A percentile compares a stretch with the other conserved stretches of the same genome.
Conservation (phyloP, 805 yeast species). For the Huiozyma sinensis region DNA sequence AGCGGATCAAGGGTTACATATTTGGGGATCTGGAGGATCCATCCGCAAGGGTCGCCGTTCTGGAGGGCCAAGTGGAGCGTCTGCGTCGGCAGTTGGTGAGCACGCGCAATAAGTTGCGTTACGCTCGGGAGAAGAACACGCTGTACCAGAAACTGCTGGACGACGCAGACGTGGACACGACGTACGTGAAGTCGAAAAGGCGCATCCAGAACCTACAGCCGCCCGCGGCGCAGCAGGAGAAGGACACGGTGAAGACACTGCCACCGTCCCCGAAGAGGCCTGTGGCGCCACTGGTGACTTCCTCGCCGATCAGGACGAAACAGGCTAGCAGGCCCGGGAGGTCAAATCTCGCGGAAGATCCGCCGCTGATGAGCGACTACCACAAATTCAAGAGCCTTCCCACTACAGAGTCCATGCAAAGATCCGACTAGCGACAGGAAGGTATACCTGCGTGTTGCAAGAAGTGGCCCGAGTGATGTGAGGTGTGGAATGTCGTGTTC, state of each 20-base stretch:
- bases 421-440: slow-evolving; percentile 3
- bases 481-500: too few species aligned
- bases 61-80: too few species aligned
- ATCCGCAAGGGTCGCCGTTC: too few species aligned
- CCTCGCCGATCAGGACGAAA: slow-evolving; percentile 18
- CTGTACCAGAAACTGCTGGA: slow-evolving; percentile 22
- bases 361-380: slow-evolving; percentile 11
- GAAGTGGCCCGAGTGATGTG: too few species aligned
- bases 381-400: slow-evolving; percentile 26
- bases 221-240: slow-evolving; percentile 7
- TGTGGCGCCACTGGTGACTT: slow-evolving; percentile 23
- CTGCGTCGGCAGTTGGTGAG: slow-evolving; percentile 4
- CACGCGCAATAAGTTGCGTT: slow-evolving; percentile 16
- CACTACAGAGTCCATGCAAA: slow-evolving; percentile 19
- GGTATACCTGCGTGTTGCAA: too few species aligned
- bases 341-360: not conserved
- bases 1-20: too few species aligned
- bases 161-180: slow-evolving; percentile 26
- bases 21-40: too few species aligned
- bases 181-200: slow-evolving; percentile 25
- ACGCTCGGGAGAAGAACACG: slow-evolving; percentile 23
- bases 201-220: slow-evolving; percentile 25
- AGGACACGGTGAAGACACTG: slow-evolving; percentile 11
- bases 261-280: slow-evolving; percentile 22
- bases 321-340: not conserved